These are phyloP conservation scores for Verruconis gallopava DNA, from an alignment of 2,329 filamentous ascomycete species.

Conservation along the genomic window DNA sequence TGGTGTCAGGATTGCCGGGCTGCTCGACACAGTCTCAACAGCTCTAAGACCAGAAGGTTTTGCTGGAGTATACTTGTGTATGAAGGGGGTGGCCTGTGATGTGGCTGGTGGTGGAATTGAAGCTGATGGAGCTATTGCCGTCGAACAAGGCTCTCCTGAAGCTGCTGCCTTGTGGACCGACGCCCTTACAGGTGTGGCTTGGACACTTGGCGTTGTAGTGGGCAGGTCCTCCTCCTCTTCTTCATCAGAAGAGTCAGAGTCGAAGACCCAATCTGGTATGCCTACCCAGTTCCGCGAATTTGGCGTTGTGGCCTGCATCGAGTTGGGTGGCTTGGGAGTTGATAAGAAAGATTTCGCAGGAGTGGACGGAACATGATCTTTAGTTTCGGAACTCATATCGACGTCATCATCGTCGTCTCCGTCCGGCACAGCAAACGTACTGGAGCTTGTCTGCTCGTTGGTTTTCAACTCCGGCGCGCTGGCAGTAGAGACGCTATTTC, in stretches of 20 bases:
- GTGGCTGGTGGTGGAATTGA: neutral
- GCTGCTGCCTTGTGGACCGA: too few species aligned
- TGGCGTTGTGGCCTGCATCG: too few species aligned
- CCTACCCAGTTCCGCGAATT: too few species aligned
- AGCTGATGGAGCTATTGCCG: too few species aligned
- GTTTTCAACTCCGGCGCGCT: neutral
- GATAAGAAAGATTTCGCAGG: neutral
- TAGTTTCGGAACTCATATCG: neutral
- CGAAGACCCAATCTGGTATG: neutral
- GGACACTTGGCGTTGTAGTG: neutral
- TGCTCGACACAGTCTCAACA: neutral
- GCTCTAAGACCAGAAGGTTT: neutral
- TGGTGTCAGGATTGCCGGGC: neutral
- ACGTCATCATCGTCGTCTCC: neutral
- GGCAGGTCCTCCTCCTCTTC: neutral
- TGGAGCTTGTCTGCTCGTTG: neutral
- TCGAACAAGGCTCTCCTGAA: too few species aligned
- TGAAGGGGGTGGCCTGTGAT: neutral
- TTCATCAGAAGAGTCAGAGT: neutral
- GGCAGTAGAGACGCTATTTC: neutral
- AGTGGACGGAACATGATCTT: neutral
- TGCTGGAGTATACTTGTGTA: neutral
- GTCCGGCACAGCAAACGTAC: neutral
- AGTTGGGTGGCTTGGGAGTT: too few species aligned
- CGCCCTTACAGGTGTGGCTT: neutral